Evolutionary conservation across 495 filamentous ascomycete genomes (phyloP), one percentile per base, ranked within the genome.

Genomic region (Alectoria sarmentosa): DNA sequence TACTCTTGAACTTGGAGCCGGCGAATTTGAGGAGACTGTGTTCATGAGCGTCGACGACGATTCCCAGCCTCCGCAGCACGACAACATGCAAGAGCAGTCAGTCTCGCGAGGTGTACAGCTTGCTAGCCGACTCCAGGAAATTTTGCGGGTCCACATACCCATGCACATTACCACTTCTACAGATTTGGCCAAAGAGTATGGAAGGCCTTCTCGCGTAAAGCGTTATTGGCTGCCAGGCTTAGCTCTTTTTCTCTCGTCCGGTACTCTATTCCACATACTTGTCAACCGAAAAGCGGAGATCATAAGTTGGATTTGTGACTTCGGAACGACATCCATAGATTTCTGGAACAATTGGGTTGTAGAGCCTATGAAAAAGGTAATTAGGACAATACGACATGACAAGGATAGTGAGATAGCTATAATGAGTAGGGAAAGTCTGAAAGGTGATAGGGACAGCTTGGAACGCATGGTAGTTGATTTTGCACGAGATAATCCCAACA

Each of bases 401-500:
- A 83, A 88, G 63, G 88, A 84, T 67, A 95, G 90, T 67, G 93
- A 96, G 72, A 92, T 98, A 63, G 91, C 92, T 26, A 88, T 98
- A 65, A 94, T 98, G 90, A 96, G 90, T 76, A 90, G 89, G 58
- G 87, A 90, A 67, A 96, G 90, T 68, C 79, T 98, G 30, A 84
- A 88, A 72, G 91, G 90, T 23, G 94, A 98, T 69, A 85, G 90
- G 55, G 90, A 90, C 26, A 96, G 91, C 68, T 78, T 98, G 52
- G 94, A 98, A 73, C 86, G 94, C 42, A 98, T 98, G 94, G 94
- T 98, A 3, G 87, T 98, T 21, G 92, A 98, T 69, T 98, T 98
- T 76, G 88, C 90, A 10, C 77, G 86, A 21, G 90, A 96, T 63
- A 88, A 90, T 69, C 85, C 89, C 8, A 77, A 80, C 37, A 71